A percentile compares a stretch with the other conserved stretches of the same genome.
phyloP scores from a whole-genome alignment of 2,329 filamentous ascomycete genomes.

The Colletotrichum limetticola region DNA sequence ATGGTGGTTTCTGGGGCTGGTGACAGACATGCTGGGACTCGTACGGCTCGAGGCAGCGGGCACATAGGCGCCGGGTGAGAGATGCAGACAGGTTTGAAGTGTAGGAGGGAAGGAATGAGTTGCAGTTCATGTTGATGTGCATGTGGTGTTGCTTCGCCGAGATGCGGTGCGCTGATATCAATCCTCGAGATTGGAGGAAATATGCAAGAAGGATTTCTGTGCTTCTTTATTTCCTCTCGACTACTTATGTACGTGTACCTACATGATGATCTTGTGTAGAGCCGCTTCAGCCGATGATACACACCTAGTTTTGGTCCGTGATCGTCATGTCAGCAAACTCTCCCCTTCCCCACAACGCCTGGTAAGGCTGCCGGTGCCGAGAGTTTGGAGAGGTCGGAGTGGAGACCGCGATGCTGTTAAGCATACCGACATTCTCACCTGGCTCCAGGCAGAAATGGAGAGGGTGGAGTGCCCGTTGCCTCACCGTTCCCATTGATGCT shows the following conservation, averaged over 20 bases:
- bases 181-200: not conserved
- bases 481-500: not conserved
- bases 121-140: not conserved
- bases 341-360: not conserved
- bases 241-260: not conserved
- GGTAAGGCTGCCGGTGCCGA: not conserved
- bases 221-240: not conserved
- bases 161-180: not conserved
- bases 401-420: slow-evolving; percentile 16
- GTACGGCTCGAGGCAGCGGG: slow-evolving; percentile 35
- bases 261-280: not conserved
- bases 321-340: not conserved
- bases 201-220: not conserved
- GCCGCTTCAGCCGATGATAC: not conserved
- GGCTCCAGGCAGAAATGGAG: not conserved
- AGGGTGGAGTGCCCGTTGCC: not conserved
- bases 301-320: not conserved
- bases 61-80: slow-evolving; percentile 31
- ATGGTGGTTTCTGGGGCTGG: slow-evolving; percentile 6
- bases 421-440: slow-evolving; percentile 31
- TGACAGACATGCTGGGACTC: slow-evolving; percentile 34
- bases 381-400: not conserved
- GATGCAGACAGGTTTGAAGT: not conserved
- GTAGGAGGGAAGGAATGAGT: not conserved
- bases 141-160: not conserved